Percentiles rank a stretch among this genome's conserved stretches.
These are phyloP conservation scores for Fragaria vesca DNA, from an alignment of 306 rosid genomes.

Conservation along the genomic window DNA sequence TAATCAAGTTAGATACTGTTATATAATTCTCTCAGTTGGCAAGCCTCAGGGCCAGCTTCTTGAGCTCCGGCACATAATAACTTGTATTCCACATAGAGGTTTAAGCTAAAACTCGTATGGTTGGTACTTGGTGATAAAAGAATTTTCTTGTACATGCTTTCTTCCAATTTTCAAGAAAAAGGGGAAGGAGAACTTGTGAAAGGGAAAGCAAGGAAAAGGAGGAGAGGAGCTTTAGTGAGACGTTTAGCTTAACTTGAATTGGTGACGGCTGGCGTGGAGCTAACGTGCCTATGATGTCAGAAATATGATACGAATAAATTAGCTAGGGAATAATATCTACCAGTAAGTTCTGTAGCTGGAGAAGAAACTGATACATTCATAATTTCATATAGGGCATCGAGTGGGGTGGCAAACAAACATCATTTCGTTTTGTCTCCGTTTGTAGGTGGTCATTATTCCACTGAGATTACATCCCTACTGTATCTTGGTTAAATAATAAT, in stretches of 20 bases:
- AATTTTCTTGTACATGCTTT: background rate
- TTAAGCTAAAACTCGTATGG: no score
- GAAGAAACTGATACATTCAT: conserved; percentile 19
- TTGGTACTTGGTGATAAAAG: no score
- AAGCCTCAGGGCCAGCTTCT: no score
- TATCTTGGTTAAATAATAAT: background rate
- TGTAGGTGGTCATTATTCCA: conserved; percentile 53
- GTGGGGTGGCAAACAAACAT: conserved; percentile 78
- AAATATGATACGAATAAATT: conserved; percentile 22
- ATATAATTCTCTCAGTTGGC: no score
- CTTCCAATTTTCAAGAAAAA: background rate
- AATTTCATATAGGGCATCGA: conserved; percentile 3
- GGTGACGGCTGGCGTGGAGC: conserved; percentile 49
- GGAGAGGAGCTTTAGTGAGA: background rate
- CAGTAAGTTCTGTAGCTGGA: conserved; percentile 29
- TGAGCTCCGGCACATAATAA: no score
- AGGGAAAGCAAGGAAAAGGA: background rate
- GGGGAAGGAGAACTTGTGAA: background rate
- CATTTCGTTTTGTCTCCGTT: conserved; percentile 89
- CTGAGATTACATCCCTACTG: conserved; percentile 37
- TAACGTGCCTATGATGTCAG: conserved; percentile 63
- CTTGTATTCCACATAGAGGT: no score
- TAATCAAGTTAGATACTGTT: no score
- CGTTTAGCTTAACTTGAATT: background rate
- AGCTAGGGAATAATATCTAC: conserved; percentile 25